Evolutionary conservation across 768 basidiomycete genomes (phyloP), one percentile per base, ranked within the genome.

Genomic region (Leccinum disarticulatum): DNA sequence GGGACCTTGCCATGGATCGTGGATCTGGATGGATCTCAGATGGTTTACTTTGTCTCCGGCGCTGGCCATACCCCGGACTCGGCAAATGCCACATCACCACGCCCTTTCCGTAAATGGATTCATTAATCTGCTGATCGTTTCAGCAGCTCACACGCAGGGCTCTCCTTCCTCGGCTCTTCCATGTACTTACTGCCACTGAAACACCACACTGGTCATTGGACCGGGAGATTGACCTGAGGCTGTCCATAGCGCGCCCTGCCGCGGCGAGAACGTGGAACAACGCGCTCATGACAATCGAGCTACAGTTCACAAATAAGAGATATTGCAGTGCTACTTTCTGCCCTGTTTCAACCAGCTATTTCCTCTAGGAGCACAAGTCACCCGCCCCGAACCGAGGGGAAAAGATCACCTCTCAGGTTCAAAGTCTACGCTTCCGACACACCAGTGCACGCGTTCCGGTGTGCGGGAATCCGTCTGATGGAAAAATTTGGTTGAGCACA

Each of bases 11-110:
- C 31, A 35, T 46, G 27, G 68, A 68, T 70, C 61, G 35, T 10
- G n/a, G 58, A 69, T 69, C 60, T 58, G 17, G 3, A 15, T n/a
- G 41, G 55, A 74, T 74, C 70, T 73, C 6, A 73, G 72, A 73
- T 73, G 66, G 61, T 66, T 70, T 64, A 22, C 50, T 66, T 64
- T 73, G 69, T 64, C 52, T 68, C 72, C 72, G 72, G 72, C 61
- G 66, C 67, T 72, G 70, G 57, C 52, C 56, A 69, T 62, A 49
- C 72, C 72, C 72, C 72, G 72, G 61, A 70, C 52, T 38, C 73
- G 73, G 73, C 8, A 58, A 67, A 36, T 70, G 30, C 72, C 73
- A 63, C 31, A 17, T 28, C 48, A 38, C 56, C 57, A 56, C 62
- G 43, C 55, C 48, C 27, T 19, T 30, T 47, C 25, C 56, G 28